Percentiles rank a stretch among this genome's conserved stretches.
phyloP scores from a whole-genome alignment of 176 grass and related monocot genomes.

The Carex cristatella region DNA sequence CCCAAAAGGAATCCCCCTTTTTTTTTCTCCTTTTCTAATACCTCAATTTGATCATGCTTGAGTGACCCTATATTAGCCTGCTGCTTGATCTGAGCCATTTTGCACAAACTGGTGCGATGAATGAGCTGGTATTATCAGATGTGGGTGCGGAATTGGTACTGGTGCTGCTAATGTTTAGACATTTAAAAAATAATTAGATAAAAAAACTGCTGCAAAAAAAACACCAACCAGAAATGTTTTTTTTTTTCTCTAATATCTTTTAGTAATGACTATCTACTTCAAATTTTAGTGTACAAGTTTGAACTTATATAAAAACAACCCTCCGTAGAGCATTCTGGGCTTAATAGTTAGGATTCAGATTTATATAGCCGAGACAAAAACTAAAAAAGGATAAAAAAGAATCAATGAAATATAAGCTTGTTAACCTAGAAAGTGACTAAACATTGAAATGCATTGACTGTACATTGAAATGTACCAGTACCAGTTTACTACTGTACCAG shows the following conservation, averaged over 20 bases:
- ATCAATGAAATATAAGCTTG: too few relatives aligned
- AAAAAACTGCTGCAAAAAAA: neutral
- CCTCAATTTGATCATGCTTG: constrained; percentile 14
- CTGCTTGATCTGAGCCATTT: constrained; percentile 77
- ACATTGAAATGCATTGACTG: too few relatives aligned
- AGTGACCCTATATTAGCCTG: constrained; percentile 52
- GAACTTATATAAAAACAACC: neutral
- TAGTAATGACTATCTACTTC: neutral
- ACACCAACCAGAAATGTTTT: neutral
- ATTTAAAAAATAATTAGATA: neutral
- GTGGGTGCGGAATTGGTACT: constrained; percentile 40
- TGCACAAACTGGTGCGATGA: constrained; percentile 70
- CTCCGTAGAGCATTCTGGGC: neutral
- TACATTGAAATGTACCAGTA: too few relatives aligned
- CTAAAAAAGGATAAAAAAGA: too few relatives aligned
- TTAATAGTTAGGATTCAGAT: neutral
- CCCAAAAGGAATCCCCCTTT: neutral
- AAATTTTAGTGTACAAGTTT: neutral
- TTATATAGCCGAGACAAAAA: neutral
- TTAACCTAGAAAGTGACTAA: too few relatives aligned
- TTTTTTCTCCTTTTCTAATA: neutral
- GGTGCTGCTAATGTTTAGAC: constrained; percentile 36
- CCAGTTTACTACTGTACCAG: constrained; percentile 5
- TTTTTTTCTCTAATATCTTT: neutral
- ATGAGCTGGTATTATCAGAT: constrained; percentile 51